These are phyloP conservation scores for Hypsizygus ulmarius DNA, from an alignment of 1,284 basidiomycete species.

Conservation along the genomic window DNA sequence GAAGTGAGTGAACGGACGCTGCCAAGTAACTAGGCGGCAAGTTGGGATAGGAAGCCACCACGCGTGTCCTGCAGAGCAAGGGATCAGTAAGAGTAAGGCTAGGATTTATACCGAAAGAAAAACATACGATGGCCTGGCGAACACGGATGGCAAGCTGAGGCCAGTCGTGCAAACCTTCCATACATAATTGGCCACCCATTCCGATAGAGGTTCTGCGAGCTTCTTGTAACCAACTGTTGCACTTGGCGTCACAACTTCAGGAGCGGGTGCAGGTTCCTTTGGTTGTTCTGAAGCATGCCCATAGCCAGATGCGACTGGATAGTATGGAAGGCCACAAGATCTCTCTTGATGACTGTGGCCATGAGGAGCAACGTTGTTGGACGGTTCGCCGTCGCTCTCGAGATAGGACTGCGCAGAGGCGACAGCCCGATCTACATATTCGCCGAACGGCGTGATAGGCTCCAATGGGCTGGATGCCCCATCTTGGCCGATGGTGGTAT, in stretches of 20 bases:
- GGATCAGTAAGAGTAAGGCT: constrained; percentile 25
- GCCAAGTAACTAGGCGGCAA: constrained; percentile 53
- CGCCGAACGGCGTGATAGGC: constrained; percentile 71
- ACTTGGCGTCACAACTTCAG: constrained; percentile 47
- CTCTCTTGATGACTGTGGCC: constrained; percentile 23
- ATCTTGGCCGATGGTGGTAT: constrained; percentile 46
- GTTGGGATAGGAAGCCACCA: constrained; percentile 39
- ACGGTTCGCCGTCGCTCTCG: constrained; percentile 13
- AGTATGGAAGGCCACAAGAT: constrained; percentile 22
- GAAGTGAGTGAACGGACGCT: constrained; percentile 66
- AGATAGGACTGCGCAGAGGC: constrained; percentile 36
- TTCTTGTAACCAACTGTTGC: constrained; percentile 63
- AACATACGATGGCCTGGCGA: constrained; percentile 48
- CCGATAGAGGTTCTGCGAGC: constrained; percentile 69
- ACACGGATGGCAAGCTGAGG: constrained; percentile 50
- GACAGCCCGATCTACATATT: constrained; percentile 70
- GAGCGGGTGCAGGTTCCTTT: constrained; percentile 34
- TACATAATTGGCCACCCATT: constrained; percentile 73
- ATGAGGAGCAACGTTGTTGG: constrained; percentile 9
- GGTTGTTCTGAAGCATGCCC: constrained; percentile 30
- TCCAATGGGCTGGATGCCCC: constrained; percentile 63
- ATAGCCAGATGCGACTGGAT: constrained; percentile 26
- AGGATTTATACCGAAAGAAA: constrained; percentile 11
- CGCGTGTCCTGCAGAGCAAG: constrained; percentile 30
- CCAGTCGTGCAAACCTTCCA: constrained; percentile 77